Conservation (phyloP, 371 early-diverging fungal species). For the Mucor sp. region DNA sequence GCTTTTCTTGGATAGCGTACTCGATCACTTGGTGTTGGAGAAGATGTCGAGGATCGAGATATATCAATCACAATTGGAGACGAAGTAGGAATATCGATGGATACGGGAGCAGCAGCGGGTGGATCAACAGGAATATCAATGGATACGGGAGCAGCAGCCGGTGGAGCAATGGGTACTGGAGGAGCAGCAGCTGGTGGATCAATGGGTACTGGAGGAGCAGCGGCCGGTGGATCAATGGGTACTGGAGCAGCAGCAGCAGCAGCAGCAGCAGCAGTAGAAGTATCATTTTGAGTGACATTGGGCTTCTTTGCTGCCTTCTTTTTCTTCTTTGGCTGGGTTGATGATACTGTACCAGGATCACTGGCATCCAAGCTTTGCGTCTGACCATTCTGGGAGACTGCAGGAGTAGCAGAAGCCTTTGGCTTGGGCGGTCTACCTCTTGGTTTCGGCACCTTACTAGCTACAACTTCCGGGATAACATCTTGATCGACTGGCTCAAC, state of each 20-base stretch:
- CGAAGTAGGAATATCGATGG: background rate
- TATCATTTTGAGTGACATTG: background rate
- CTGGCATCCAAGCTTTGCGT: background rate
- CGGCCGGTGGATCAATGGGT: background rate
- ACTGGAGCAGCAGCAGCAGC: background rate
- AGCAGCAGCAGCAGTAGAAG: background rate
- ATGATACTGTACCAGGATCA: background rate
- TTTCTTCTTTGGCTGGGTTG: background rate
- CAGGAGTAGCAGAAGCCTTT: background rate
- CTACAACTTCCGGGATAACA: background rate
- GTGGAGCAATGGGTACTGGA: too few species aligned
- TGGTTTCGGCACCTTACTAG: background rate
- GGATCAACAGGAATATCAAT: too few species aligned
- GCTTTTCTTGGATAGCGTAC: conserved; percentile 3
- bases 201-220: background rate
- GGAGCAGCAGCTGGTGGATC: background rate
- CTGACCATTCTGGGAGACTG: background rate
- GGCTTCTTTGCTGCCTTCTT: background rate
- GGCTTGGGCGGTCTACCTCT: background rate
- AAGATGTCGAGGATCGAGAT: background rate
- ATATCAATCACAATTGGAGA: background rate
- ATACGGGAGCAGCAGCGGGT: too few species aligned
- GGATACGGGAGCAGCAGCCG: background rate
- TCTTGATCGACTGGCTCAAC: background rate
- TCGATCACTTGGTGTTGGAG: background rate